Evolutionary conservation across 257 asterid species (phyloP).

Genomic region (Solanum habrochaites): DNA sequence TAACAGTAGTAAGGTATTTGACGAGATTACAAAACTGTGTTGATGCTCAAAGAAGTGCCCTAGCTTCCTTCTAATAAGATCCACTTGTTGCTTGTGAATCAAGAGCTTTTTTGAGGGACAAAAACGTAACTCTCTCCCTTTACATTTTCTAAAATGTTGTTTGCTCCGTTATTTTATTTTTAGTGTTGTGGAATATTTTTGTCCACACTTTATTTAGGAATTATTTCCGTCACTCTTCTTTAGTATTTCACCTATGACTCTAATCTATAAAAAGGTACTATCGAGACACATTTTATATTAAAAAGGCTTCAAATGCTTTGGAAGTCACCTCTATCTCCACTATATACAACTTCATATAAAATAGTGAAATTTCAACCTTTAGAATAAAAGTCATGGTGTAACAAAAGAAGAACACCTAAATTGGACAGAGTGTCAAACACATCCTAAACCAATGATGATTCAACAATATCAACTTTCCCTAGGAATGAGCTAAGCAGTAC

Average conservation of each 20-base stretch:
- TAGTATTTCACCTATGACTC: neutral
- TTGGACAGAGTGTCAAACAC: neutral
- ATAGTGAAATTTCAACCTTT: neutral
- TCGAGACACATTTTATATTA: neutral
- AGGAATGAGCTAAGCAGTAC: neutral
- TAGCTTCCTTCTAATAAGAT: neutral
- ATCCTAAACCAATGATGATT: neutral
- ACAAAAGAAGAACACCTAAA: neutral
- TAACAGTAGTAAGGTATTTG: neutral
- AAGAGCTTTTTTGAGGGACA: neutral
- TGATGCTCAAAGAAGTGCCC: neutral
- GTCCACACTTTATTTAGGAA: neutral
- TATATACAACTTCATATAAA: neutral
- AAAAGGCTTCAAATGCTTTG: neutral
- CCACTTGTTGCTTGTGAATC: neutral
- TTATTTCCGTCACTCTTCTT: neutral
- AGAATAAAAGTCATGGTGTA: neutral
- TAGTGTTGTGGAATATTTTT: neutral
- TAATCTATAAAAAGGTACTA: neutral
- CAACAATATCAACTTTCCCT: neutral
- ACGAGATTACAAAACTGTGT: neutral
- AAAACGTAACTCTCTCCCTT: neutral
- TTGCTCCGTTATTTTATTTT: neutral
- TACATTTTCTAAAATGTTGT: neutral
- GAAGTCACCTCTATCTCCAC: neutral